Evolutionary conservation across 345 rosid genomes (phyloP), one percentile per base, ranked within the genome.

Genomic region (Salix koriyanagi): DNA sequence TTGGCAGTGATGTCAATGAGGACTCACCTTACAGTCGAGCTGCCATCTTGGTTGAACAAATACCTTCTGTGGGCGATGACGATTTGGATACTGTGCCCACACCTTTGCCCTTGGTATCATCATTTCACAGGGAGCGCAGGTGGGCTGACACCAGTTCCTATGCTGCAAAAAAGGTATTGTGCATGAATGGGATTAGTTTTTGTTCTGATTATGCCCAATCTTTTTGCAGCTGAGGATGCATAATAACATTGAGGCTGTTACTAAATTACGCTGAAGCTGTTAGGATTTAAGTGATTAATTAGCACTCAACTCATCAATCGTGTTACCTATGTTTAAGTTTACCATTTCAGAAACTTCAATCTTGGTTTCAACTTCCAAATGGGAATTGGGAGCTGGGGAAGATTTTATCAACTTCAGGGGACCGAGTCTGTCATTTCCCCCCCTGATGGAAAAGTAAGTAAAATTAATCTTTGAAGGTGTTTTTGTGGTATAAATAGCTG

Each of bases 321-420:
- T 42, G 50, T 79, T 78, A 32, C 76, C 71, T 67, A 26, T 65
- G 65, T 67, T 34, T 41, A 80, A 62, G 60, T 86, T 82, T 68
- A 76, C 69, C 69, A 77, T 82, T 79, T 80, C 90, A 92, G 98
- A 90, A 90, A 79, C 88, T 89, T 74, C 99, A 93, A 37, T 88
- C 93, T 73, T 96, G 98, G 98, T 79, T 86, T 85, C 96, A 87
- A 88, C 93, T 86, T 82, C 85, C 96, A 69, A 87, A 86, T 85
- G 95, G 97, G 66, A 85, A 91, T 64, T 96, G 99, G 99, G 94
- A 86, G 84, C 90, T 92, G 80, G 97, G 85, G 79, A 92, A 87
- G 84, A 84, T 90, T 68, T 70, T 93, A 80, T 84, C 93, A 76
- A 83, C 88, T 75, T 86, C 92, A n/a, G 61, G 98, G 90, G 81